A percentile compares a stretch with the other conserved stretches of the same genome.
phyloP scores from a whole-genome alignment of 805 yeast genomes.

The Vanderwaltozyma polyspora region DNA sequence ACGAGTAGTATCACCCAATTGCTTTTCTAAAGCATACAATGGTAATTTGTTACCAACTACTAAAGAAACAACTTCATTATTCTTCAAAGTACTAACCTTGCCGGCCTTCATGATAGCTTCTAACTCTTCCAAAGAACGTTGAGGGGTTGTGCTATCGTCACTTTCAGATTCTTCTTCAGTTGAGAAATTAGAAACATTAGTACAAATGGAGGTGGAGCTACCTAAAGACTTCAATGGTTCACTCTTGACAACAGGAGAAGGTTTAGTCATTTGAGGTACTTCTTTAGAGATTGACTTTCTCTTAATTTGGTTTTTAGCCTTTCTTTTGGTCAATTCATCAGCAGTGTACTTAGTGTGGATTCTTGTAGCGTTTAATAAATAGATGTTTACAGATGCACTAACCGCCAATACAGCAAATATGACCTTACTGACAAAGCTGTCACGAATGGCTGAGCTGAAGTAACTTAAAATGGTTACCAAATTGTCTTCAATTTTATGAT shows the following conservation, averaged over 20 bases:
- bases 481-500: conserved; percentile 51
- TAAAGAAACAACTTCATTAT: conserved; percentile 65
- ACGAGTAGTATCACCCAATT: conserved; percentile 75
- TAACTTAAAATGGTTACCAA: conserved; percentile 40
- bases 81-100: conserved; percentile 47
- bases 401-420: conserved; percentile 61
- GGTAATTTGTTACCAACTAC: conserved; percentile 74
- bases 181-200: background rate
- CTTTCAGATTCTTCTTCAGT: conserved; percentile 25
- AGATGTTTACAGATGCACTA: conserved; percentile 71
- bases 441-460: conserved; percentile 62
- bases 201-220: background rate
- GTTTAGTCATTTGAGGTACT: background rate
- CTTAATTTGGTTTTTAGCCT: background rate
- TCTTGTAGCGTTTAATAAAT: conserved; percentile 78
- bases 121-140: conserved; percentile 56
- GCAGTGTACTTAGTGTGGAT: conserved; percentile 39
- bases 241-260: background rate
- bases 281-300: background rate
- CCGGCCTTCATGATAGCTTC: conserved; percentile 58
- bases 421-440: conserved; percentile 68
- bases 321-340: conserved; percentile 17
- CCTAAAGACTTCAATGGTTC: background rate
- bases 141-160: conserved; percentile 25
- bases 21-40: conserved; percentile 87